Conservation (phyloP, 2,329 filamentous ascomycete genomes). For the Fusarium tupiense region DNA sequence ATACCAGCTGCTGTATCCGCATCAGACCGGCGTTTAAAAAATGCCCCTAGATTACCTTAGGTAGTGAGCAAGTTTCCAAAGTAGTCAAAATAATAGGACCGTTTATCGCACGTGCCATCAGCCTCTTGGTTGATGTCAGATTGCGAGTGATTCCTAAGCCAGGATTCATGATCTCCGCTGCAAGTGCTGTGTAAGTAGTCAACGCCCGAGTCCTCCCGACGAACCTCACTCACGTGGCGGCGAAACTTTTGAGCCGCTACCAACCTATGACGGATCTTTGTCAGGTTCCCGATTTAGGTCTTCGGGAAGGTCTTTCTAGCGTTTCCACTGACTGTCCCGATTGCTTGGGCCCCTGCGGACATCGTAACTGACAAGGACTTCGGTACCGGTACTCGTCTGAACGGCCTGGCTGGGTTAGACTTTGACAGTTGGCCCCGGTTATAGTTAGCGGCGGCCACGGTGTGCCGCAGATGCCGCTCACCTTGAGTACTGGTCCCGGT, state of each 20-base stretch:
- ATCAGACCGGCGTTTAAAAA: neutral
- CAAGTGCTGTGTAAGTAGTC: neutral
- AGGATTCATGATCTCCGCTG: neutral
- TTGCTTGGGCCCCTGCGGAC: conserved; percentile 5
- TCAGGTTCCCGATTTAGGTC: conserved; percentile 4
- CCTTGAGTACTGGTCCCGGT: conserved; percentile 31
- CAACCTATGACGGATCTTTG: neutral
- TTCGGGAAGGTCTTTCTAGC: conserved; percentile 4
- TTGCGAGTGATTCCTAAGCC: conserved; percentile 3
- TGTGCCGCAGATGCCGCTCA: conserved; percentile 32
- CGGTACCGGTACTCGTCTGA: conserved; percentile 5
- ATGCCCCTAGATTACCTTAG: neutral
- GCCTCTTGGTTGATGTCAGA: conserved; percentile 8
- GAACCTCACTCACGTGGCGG: conserved; percentile 33
- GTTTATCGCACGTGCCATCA: conserved; percentile 13
- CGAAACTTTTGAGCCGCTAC: conserved; percentile 23
- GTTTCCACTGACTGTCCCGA: conserved; percentile 13
- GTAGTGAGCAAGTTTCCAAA: neutral
- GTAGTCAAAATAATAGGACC: conserved; percentile 11
- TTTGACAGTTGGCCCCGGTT: neutral
- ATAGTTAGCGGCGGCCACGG: neutral
- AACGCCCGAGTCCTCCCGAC: conserved; percentile 39
- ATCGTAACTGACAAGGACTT: conserved; percentile 5
- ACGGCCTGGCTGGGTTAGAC: conserved; percentile 2
- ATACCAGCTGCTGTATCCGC: conserved; percentile 1